These are phyloP conservation scores for Microcos paniculata DNA, from an alignment of 345 rosid species.

Conservation along the genomic window DNA sequence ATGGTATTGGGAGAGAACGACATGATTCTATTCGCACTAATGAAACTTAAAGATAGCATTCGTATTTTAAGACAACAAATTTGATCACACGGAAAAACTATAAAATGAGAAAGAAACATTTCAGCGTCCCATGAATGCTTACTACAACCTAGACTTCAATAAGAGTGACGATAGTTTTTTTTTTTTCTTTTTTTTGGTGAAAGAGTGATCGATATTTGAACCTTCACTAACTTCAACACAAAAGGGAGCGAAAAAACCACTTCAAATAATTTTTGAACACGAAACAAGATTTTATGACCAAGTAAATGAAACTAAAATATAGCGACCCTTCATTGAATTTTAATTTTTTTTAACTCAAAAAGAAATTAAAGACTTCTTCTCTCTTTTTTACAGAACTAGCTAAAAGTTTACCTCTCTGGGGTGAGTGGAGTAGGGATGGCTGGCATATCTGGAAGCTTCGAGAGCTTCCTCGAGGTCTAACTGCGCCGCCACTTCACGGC, in stretches of 20 bases:
- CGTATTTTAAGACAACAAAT: neutral
- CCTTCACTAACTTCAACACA: neutral
- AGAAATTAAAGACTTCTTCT: neutral
- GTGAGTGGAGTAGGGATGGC: slow-evolving; percentile 87
- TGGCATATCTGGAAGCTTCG: slow-evolving; percentile 88
- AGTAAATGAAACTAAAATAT: neutral
- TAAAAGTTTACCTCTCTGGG: slow-evolving; percentile 71
- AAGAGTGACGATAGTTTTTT: too few species aligned
- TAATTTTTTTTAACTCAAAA: neutral
- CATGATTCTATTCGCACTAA: neutral
- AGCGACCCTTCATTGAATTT: neutral
- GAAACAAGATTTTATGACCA: neutral
- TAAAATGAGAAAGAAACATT: neutral
- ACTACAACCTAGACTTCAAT: neutral
- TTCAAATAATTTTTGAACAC: neutral
- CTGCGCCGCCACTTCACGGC: slow-evolving; percentile 75
- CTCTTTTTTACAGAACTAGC: neutral
- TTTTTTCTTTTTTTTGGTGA: too few species aligned
- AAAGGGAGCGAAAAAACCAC: neutral
- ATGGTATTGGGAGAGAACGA: neutral
- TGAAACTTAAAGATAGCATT: neutral
- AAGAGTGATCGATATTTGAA: neutral
- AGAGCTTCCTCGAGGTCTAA: slow-evolving; percentile 90
- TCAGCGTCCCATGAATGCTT: neutral
- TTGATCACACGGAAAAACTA: neutral